Base-by-base conservation (phyloP, 1,284 basidiomycete species). In the Xerocomus minutiporus region DNA sequence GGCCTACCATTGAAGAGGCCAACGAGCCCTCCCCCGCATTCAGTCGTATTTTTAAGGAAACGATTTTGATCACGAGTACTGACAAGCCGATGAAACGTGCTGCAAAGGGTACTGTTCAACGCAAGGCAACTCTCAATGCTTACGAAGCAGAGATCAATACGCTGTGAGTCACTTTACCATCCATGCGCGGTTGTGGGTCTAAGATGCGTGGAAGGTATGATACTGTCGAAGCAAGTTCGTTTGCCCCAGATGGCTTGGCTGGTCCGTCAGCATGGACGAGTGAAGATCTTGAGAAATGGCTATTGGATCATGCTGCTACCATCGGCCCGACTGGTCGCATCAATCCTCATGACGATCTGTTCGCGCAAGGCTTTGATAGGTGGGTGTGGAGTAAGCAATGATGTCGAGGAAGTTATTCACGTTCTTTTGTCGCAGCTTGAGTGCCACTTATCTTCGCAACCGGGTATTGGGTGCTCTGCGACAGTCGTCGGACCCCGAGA, bases 341-440 rank as follows among this genome's bases (percentile, higher is more conserved):
- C 2, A 57, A 64, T 29, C 49, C 61, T 1, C 34, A 32, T 0
- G 45, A 52, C 1, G 71, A 72, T 38, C 28, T 73, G 0, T 74
- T 73, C 42, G 55, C 60, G 13, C 68, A 68, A 40, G 57, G 57
- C 6, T 71, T 73, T 46, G 71, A 73, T 48, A 73, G 71, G 71
- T 70, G 41, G 26, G 58, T 2, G 1, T 46, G 15, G 12, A 2
- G 9, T 13, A 2, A 13, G 23, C 5, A 6, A 42, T 8, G 5
- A 38, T 1, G 3, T 9, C 1, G 1, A 31, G 5, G 15, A 8
- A 3, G 2, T 20, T 15, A 5, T 34, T 58, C 15, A 59, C 15
- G 4, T 9, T 0, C 1, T 29, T 1, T 12, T 44, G 7, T 39
- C 6, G 2, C 9, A 72, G 71, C 53, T 50, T 72, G 48, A 69